These are phyloP conservation scores for Panus rudis DNA, from an alignment of 768 basidiomycete genomes.

Conservation along the genomic window DNA sequence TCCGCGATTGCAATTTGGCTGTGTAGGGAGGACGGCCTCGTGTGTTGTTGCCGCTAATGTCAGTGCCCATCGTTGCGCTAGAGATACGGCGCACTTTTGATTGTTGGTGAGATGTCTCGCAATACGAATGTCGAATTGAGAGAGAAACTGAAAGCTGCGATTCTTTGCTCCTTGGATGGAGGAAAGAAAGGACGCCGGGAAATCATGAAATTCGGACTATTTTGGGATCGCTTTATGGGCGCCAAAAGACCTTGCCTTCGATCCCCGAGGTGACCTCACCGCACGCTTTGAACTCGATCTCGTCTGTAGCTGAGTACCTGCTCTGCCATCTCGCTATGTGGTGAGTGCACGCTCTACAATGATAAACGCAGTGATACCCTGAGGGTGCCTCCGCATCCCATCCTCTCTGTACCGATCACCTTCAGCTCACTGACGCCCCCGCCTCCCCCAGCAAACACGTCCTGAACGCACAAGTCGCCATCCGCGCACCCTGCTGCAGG, in stretches of 20 bases:
- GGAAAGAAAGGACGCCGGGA: background rate
- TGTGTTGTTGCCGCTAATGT: constrained; percentile 5
- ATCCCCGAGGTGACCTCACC: background rate
- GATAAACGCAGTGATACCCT: background rate
- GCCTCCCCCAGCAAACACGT: constrained; percentile 73
- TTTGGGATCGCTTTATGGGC: background rate
- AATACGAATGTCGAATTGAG: background rate
- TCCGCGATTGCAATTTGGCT: no score
- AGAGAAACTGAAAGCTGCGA: no score
- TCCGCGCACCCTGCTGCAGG: constrained; percentile 95
- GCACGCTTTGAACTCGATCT: background rate
- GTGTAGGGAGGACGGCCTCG: no score
- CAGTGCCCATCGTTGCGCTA: constrained; percentile 1
- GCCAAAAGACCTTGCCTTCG: background rate
- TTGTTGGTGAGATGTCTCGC: background rate
- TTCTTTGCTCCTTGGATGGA: background rate
- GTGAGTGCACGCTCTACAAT: background rate
- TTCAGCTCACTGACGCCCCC: background rate
- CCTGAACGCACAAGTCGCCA: constrained; percentile 91
- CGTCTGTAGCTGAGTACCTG: no score
- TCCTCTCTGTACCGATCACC: background rate
- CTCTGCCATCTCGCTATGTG: background rate
- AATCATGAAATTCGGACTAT: no score
- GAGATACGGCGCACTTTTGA: constrained; percentile 3
- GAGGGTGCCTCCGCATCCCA: background rate